Evolutionary conservation across 371 early-diverging fungal species (phyloP).

Genomic region (Actinomucor elegans): DNA sequence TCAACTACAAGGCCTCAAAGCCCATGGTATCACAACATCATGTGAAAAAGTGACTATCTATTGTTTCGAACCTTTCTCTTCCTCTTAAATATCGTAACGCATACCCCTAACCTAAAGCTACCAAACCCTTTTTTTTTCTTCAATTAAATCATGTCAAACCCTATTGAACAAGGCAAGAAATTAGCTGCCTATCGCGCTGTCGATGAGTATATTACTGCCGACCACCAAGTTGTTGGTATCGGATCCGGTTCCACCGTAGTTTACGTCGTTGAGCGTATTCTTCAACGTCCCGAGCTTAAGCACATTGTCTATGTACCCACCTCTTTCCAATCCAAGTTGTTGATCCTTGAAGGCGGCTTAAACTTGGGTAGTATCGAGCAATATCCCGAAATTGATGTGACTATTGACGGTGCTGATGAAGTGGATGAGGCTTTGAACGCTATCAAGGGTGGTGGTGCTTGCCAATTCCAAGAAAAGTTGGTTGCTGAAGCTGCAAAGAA

Average conservation of each 20-base stretch:
- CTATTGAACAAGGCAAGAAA: constrained; percentile 66
- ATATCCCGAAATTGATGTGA: constrained; percentile 71
- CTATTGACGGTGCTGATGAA: constrained; percentile 96
- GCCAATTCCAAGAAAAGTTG: constrained; percentile 90
- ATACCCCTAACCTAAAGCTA: neutral
- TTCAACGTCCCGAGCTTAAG: constrained; percentile 61
- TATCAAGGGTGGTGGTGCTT: constrained; percentile 95
- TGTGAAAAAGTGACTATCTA: no score
- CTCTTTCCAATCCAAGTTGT: constrained; percentile 82
- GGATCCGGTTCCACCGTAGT: constrained; percentile 92
- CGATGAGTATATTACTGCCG: constrained; percentile 69
- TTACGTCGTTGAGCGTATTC: constrained; percentile 79
- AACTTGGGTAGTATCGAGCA: constrained; percentile 67
- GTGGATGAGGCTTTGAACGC: constrained; percentile 78
- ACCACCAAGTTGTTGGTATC: constrained; percentile 76
- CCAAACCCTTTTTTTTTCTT: neutral
- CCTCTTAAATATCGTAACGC: no score
- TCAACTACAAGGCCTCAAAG: no score
- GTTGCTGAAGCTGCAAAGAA: constrained; percentile 82
- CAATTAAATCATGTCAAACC: constrained; percentile 4
- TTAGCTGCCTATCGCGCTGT: constrained; percentile 83
- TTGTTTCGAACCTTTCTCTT: no score
- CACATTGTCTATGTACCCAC: constrained; percentile 84
- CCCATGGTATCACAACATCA: no score
- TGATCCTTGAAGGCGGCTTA: constrained; percentile 74